Evolutionary conservation across 176 grass and related monocot species (phyloP).

Genomic region (Carex parvula): DNA sequence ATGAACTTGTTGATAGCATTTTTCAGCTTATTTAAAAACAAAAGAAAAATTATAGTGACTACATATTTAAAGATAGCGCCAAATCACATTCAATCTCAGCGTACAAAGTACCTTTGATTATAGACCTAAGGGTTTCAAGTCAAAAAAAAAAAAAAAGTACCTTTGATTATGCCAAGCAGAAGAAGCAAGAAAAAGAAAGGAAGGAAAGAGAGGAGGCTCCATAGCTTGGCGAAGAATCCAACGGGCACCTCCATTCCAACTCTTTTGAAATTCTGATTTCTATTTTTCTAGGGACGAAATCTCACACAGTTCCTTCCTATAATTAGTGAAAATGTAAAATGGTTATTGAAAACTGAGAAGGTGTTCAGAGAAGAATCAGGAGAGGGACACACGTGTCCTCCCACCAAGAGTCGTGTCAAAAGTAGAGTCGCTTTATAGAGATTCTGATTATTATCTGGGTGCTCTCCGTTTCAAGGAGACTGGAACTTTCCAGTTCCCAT

Average conservation of each 20-base stretch:
- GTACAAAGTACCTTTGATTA: conserved; percentile 49
- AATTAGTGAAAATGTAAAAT: neutral
- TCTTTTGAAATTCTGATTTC: neutral
- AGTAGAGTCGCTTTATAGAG: neutral
- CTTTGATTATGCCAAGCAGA: conserved; percentile 62
- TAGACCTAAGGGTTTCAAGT: neutral
- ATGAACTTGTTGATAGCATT: neutral
- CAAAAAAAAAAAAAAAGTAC: conserved; percentile 16
- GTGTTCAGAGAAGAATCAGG: neutral
- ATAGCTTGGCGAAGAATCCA: conserved; percentile 61
- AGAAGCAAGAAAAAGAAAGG: conserved; percentile 70
- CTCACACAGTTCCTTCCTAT: neutral
- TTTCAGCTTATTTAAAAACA: neutral
- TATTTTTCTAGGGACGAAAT: neutral
- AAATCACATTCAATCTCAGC: neutral
- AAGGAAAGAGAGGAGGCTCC: conserved; percentile 71
- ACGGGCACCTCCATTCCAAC: conserved; percentile 56
- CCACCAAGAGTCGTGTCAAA: neutral
- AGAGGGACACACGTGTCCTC: neutral
- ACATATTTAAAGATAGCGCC: neutral
- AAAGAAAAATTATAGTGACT: neutral
- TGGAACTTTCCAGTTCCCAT: neutral
- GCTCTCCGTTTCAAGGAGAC: too few relatives aligned
- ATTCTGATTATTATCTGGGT: neutral
- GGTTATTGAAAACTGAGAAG: neutral